Evolutionary conservation across 2,329 filamentous ascomycete genomes (phyloP).

Genomic region (Phyllosticta citriasiana): DNA sequence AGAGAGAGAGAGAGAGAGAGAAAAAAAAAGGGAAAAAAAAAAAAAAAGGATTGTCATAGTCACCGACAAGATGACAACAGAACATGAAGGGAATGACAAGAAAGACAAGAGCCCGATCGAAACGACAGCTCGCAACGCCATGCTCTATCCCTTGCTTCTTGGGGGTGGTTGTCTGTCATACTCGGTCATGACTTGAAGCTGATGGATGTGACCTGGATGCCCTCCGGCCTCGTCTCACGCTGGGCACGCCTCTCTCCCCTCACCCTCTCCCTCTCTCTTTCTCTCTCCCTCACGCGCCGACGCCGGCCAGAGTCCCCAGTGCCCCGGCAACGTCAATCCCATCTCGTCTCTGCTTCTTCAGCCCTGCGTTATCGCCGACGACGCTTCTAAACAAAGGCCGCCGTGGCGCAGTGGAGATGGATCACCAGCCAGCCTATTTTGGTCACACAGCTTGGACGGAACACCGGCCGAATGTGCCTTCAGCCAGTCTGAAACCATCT

Average conservation of each 20-base stretch:
- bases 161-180: neutral
- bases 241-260: neutral
- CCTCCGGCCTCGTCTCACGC: neutral
- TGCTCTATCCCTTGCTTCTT: neutral
- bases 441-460: conserved; percentile 7
- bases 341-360: neutral
- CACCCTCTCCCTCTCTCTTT: no score
- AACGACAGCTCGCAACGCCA: neutral
- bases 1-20: no score
- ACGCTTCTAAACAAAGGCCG: conserved; percentile 7
- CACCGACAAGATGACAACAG: neutral
- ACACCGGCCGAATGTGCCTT: conserved; percentile 3
- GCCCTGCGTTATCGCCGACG: neutral
- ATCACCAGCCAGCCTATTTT: conserved; percentile 10
- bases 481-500: conserved; percentile 9
- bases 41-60: neutral
- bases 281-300: neutral
- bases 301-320: neutral
- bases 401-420: conserved; percentile 10
- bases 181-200: neutral
- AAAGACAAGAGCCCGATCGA: neutral
- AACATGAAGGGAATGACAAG: neutral
- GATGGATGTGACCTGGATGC: neutral
- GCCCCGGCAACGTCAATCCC: neutral
- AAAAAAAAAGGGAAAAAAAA: neutral